These are phyloP conservation scores for Zygoascus sp. DNA, from an alignment of 1,139 yeast species.

Conservation along the genomic window DNA sequence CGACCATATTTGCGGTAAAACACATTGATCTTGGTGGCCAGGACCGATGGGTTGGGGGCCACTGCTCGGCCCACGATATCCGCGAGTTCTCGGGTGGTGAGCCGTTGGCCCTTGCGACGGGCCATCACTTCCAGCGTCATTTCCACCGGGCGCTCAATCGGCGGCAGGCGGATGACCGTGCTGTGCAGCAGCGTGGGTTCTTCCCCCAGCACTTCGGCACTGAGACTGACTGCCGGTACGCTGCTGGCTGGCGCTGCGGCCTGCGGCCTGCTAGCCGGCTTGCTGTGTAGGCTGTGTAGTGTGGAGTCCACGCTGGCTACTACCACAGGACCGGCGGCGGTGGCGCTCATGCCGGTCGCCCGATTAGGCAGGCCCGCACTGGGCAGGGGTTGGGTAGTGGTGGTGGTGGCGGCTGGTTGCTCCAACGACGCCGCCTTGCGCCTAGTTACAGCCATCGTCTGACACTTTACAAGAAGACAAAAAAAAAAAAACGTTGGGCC, in stretches of 20 bases:
- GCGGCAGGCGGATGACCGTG: background rate
- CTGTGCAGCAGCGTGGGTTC: background rate
- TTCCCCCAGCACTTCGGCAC: background rate
- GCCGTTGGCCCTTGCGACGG: background rate
- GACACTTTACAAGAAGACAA: background rate
- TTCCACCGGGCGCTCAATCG: background rate
- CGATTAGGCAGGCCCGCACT: background rate
- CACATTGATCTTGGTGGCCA: slow-evolving; percentile 8
- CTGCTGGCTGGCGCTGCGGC: too few relatives aligned
- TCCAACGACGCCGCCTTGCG: slow-evolving; percentile 5
- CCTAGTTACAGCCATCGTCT: slow-evolving; percentile 6
- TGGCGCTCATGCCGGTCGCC: background rate
- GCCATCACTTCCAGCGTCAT: background rate
- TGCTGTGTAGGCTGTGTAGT: too few relatives aligned
- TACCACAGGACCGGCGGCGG: too few relatives aligned
- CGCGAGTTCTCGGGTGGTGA: slow-evolving; percentile 2
- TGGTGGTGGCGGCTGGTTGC: background rate
- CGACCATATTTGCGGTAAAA: slow-evolving; percentile 6
- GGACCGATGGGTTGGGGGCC: slow-evolving; percentile 8
- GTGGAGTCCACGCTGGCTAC: too few relatives aligned
- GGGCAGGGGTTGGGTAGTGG: background rate
- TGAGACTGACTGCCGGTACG: too few relatives aligned
- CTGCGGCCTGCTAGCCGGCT: too few relatives aligned
- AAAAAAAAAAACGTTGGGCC: background rate
- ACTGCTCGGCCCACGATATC: slow-evolving; percentile 4